Evolutionary conservation across 306 rosid species (phyloP).

Genomic region (Purshia tridentata): DNA sequence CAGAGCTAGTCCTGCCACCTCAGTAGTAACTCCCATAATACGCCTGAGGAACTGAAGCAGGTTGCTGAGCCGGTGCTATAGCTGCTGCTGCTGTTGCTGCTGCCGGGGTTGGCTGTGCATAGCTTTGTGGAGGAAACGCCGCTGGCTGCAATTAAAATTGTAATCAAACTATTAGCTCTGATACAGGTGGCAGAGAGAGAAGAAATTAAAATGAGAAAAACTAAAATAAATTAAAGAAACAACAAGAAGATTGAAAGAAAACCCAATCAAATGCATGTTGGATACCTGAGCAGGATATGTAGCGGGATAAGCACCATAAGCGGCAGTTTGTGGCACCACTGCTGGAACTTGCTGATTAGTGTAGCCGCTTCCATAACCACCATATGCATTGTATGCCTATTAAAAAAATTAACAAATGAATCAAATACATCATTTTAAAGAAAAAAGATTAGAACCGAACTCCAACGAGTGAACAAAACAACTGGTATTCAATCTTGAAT

Average conservation of each 20-base stretch:
- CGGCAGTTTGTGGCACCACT: slow-evolving; percentile 58
- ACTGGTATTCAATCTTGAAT: not conserved
- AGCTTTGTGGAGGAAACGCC: slow-evolving; percentile 62
- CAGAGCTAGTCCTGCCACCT: slow-evolving; percentile 22
- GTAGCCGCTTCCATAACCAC: slow-evolving; percentile 71
- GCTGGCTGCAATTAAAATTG: slow-evolving; percentile 43
- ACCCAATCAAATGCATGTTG: not conserved
- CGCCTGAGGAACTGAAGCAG: slow-evolving; percentile 78
- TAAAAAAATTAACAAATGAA: slow-evolving; percentile 20
- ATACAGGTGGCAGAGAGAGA: not conserved
- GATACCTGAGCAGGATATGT: slow-evolving; percentile 87
- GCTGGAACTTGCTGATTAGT: slow-evolving; percentile 61
- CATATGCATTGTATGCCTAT: slow-evolving; percentile 75
- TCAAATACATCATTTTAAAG: no score
- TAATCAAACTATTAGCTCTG: slow-evolving; percentile 1
- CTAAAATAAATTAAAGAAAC: not conserved
- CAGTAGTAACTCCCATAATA: slow-evolving; percentile 78
- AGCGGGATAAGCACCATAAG: slow-evolving; percentile 80
- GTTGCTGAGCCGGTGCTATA: slow-evolving; percentile 60
- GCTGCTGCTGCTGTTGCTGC: slow-evolving; percentile 35
- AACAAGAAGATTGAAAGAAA: not conserved
- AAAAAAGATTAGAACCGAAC: not conserved
- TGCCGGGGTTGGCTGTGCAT: slow-evolving; percentile 59
- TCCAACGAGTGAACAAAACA: not conserved
- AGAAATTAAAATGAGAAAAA: not conserved